phyloP scores from a whole-genome alignment of 495 filamentous ascomycete species.

The Talaromyces trachyspermus region DNA sequence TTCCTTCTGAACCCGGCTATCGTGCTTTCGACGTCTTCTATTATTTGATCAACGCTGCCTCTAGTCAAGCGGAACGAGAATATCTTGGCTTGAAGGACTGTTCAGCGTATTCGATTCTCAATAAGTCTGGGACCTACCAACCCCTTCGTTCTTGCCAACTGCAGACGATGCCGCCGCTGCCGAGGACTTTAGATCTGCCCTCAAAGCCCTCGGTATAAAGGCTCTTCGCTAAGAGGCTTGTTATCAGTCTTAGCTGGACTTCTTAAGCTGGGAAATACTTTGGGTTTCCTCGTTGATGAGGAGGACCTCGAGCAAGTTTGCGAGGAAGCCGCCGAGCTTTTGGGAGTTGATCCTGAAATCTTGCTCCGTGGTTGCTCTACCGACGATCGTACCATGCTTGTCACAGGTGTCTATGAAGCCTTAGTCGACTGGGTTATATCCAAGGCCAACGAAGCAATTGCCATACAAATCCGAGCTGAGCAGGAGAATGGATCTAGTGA shows the following conservation, averaged over 20 bases:
- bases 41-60: constrained; percentile 83
- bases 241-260: constrained; percentile 80
- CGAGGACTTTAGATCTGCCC: constrained; percentile 77
- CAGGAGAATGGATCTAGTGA: constrained; percentile 59
- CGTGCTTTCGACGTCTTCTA: constrained; percentile 99
- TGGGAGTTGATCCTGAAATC: constrained; percentile 82
- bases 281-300: constrained; percentile 77
- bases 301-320: constrained; percentile 81
- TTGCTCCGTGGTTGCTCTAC: constrained; percentile 72
- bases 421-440: constrained; percentile 89
- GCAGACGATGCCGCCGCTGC: constrained; percentile 90
- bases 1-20: constrained; percentile 72
- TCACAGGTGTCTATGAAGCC: constrained; percentile 86
- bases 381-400: constrained; percentile 71
- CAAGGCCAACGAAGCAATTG: constrained; percentile 86
- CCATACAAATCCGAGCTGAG: constrained; percentile 58
- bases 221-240: constrained; percentile 66
- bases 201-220: constrained; percentile 88
- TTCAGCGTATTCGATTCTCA: constrained; percentile 68
- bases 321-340: constrained; percentile 78
- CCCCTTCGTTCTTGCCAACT: constrained; percentile 87
- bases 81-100: constrained; percentile 80
- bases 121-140: constrained; percentile 75
- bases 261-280: constrained; percentile 83
- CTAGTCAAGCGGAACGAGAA: constrained; percentile 84